Evolutionary conservation across 805 yeast species (phyloP), one percentile per base, ranked within the genome.

Genomic region (Candida ficus): DNA sequence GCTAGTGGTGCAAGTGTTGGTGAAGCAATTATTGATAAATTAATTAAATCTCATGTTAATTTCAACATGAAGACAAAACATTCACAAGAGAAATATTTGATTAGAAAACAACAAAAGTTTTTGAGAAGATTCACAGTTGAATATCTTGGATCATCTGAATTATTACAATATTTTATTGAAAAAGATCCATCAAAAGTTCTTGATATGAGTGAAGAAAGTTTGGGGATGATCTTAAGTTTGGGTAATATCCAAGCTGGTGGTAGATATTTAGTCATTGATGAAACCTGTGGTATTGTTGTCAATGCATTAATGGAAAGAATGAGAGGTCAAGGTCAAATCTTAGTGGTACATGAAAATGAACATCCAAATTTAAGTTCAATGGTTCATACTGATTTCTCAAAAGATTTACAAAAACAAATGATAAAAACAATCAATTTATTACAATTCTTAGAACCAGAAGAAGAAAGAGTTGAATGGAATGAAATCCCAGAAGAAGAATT

Each of bases 211-310:
- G 81, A 81, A 44, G 99, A 93, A 63, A 69, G 90, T 1, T 58
- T 93, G 28, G 96, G 95, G 0, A 66, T 84, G 61, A 64, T 88
- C 53, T 64, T 93, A 63, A 80, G 81, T 45, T 70, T 83, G 50
- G 96, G 83, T 2, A 88, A 91, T 56, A 75, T 93, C 26, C 78
- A 80, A 54, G 89, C 96, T 1, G 95, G 95, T 10, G 98, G 99
- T 1, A 78, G 75, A 43, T 93, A 93, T 55, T 66, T 93, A 18
- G 81, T 91, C 4, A 71, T 88, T 40, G 99, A 93, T 56, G 99
- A 93, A 56, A 83, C 96, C n/a, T 90, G 95, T 25, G 96, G 98
- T 7, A 71, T 91, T n/a, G 58, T 93, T 1, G 75, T 85, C 6
- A 85, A 85, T 45, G 87, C 95, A 4, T 69, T 93, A 72, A 58